A percentile compares a stretch with the other conserved stretches of the same genome.
Conservation (phyloP, 2,329 filamentous ascomycete species). For the Penicillium hordei region DNA sequence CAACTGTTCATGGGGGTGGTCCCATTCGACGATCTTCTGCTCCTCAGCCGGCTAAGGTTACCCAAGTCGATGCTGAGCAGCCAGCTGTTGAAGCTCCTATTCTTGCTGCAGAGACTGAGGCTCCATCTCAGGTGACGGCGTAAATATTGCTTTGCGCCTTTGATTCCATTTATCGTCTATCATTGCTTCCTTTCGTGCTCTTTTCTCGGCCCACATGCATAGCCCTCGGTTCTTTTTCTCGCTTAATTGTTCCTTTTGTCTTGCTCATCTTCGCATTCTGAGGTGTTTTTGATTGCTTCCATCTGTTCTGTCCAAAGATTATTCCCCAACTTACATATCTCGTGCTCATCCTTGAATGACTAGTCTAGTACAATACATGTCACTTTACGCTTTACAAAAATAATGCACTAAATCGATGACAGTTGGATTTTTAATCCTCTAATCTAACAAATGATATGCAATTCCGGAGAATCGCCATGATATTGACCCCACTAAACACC, state of each 20-base stretch:
- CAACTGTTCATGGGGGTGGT: constrained; percentile 27
- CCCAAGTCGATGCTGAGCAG: constrained; percentile 22
- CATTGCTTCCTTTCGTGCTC: background rate
- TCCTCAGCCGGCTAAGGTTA: constrained; percentile 25
- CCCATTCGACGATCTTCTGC: constrained; percentile 38
- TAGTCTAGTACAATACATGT: background rate
- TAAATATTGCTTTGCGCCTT: constrained; percentile 9
- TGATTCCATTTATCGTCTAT: background rate
- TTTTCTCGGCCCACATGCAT: constrained; percentile 14
- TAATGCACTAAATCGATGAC: background rate
- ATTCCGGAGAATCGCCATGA: constrained; percentile 4
- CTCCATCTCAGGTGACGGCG: constrained; percentile 20
- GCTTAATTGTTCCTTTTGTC: background rate
- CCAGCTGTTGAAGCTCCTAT: constrained; percentile 21
- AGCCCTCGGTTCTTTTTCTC: constrained; percentile 13
- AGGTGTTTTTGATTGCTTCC: constrained; percentile 6
- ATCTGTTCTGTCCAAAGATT: background rate
- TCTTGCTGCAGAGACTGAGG: constrained; percentile 16
- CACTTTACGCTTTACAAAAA: background rate
- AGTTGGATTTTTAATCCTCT: constrained; percentile 3
- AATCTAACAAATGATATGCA: constrained; percentile 3
- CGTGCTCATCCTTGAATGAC: background rate
- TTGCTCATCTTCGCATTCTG: constrained; percentile 1
- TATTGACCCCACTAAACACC: constrained; percentile 5
- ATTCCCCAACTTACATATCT: constrained; percentile 6